Percentiles rank a stretch among this genome's conserved stretches.
phyloP scores from a whole-genome alignment of 129 eudicot genomes.

The Helianthus tuberosus region DNA sequence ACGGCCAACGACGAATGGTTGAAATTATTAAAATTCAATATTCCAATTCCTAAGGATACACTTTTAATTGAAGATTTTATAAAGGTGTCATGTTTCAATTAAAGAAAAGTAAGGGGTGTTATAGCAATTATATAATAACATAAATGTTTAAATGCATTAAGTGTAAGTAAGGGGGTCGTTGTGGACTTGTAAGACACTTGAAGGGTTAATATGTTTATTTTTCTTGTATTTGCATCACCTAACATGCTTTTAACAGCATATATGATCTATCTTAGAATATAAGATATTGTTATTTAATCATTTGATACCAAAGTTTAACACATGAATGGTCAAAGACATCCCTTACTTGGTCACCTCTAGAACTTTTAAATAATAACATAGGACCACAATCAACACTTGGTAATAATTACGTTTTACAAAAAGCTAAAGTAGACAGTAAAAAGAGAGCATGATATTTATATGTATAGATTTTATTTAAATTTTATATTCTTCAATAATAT shows the following conservation, averaged over 20 bases:
- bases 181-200: neutral
- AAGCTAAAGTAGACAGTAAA: neutral
- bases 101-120: too few relatives aligned
- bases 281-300: too few relatives aligned
- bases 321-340: constrained; percentile 4
- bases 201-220: neutral
- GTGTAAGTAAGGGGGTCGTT: neutral
- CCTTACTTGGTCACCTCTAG: constrained; percentile 2
- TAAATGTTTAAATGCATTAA: neutral
- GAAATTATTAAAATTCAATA: too few relatives aligned
- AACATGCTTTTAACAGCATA: neutral
- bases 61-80: neutral
- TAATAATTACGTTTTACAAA: neutral
- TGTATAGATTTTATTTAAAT: neutral
- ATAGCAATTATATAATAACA: neutral
- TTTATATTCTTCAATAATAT: neutral
- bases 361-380: neutral
- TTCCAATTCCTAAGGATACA: neutral
- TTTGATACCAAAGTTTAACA: neutral
- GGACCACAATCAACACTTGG: constrained; percentile 6
- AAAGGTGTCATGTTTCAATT: neutral
- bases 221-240: neutral
- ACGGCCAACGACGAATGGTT: too few relatives aligned
- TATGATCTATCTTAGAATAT: too few relatives aligned
- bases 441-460: neutral